phyloP scores from a whole-genome alignment of 768 basidiomycete genomes.

The Termitomyces sp. region DNA sequence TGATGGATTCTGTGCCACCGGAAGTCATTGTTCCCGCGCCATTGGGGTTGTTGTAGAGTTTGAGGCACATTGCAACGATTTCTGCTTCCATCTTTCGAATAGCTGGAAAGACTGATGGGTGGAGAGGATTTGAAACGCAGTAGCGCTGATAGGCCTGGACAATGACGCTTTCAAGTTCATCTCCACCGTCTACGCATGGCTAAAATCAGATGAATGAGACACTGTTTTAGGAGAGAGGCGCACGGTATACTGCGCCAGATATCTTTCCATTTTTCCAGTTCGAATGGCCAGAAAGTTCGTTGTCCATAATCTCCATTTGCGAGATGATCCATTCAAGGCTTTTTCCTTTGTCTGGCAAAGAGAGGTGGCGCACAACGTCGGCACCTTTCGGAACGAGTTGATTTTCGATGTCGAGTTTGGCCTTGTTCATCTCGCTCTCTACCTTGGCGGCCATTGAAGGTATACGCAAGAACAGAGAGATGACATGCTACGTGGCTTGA shows the following conservation, averaged over 20 bases:
- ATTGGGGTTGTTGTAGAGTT: conserved; percentile 76
- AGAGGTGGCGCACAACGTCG: conserved; percentile 57
- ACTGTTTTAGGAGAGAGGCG: conserved; percentile 18
- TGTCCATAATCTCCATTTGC: conserved; percentile 81
- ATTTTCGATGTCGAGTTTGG: conserved; percentile 58
- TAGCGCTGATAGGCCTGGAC: conserved; percentile 78
- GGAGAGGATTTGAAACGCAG: conserved; percentile 83
- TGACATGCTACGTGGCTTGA: conserved; percentile 34
- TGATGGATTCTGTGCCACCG: conserved; percentile 93
- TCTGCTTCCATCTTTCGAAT: conserved; percentile 97
- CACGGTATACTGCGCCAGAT: conserved; percentile 85
- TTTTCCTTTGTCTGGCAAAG: conserved; percentile 60
- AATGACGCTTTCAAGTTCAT: conserved; percentile 73
- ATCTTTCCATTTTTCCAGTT: conserved; percentile 71
- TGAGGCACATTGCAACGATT: conserved; percentile 81
- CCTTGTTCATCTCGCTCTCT: conserved; percentile 55
- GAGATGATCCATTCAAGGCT: conserved; percentile 65
- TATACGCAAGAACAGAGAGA: conserved; percentile 53
- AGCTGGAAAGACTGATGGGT: conserved; percentile 90
- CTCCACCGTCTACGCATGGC: conserved; percentile 61
- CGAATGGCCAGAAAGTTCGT: conserved; percentile 35
- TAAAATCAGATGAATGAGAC: not conserved
- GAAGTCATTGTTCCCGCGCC: conserved; percentile 92
- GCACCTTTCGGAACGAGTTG: conserved; percentile 62
- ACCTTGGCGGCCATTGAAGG: conserved; percentile 59